Evolutionary conservation across 495 filamentous ascomycete species (phyloP), one percentile per base, ranked within the genome.

Genomic region (Penicillium coprophilum): DNA sequence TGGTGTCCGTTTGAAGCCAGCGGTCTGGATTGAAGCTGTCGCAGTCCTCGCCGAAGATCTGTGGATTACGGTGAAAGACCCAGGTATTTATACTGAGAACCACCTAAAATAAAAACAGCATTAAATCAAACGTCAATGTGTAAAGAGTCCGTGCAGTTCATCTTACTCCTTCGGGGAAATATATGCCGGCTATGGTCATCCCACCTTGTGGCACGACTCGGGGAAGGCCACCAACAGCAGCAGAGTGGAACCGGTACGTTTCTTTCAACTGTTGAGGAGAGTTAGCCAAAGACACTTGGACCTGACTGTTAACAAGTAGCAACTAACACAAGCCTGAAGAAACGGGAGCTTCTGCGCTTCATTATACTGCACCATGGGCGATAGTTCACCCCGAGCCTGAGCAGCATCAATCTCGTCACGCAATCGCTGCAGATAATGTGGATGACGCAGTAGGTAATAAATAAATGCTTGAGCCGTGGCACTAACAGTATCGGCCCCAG

Each of bases 11-110:
- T 15, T 64, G 58, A 0, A 80, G 54, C 78, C 78, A 82, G n/a
- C 79, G 61, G 40, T 79, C 70, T 6, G 76, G 78, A 12, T 74
- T 76, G 61, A 73, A 82, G 36, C 57, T 67, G 12, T 77, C 63
- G 2, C 72, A 72, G 50, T 82, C 79, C 0, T 61, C 50, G 0
- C 78, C 80, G 55, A 76, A 82, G 8, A 75, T 47, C 5, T 72
- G 63, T 15, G 63, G 60, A n/a, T 73, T 66, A 1, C 76, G 66
- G 48, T 81, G 79, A 39, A 80, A 56, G 9, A 73, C 66, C 71
- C 70, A 79, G 0, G 76, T 56, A 50, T 80, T 76, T 9, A 81
- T 60, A 47, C 74, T 75, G 7, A 82, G 59, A 17, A 70, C 70
- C 1, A 63, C 71, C 54, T 77, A 57, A 30, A 62, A n/a, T 3